Percentiles rank a stretch among this genome's conserved stretches.
phyloP scores from a whole-genome alignment of 2,329 filamentous ascomycete species.

The Lecanoromycetidae sp. region DNA sequence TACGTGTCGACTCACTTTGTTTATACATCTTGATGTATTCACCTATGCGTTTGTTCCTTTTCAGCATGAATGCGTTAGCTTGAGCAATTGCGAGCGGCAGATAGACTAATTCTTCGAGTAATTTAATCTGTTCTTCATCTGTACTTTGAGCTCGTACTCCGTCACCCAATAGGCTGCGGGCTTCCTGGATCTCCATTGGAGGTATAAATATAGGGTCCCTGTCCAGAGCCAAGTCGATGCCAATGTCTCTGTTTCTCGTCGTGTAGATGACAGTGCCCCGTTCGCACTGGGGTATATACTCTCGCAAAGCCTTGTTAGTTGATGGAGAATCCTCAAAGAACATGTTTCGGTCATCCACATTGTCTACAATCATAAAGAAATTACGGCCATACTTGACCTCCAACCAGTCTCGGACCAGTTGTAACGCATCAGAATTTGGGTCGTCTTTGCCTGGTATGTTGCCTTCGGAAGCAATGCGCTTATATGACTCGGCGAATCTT shows the following conservation, averaged over 20 bases:
- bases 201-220: slow-evolving; percentile 9
- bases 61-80: slow-evolving; percentile 15
- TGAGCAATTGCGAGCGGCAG: slow-evolving; percentile 15
- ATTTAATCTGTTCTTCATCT: slow-evolving; percentile 9
- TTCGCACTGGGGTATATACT: slow-evolving; percentile 10
- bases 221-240: slow-evolving; percentile 9
- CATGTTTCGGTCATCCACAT: slow-evolving; percentile 10
- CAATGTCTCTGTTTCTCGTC: slow-evolving; percentile 15
- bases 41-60: slow-evolving; percentile 4
- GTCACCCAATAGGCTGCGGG: slow-evolving; percentile 4
- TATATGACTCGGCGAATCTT: slow-evolving; percentile 4
- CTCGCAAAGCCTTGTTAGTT: slow-evolving; percentile 3
- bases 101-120: slow-evolving; percentile 12
- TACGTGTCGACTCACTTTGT: neutral
- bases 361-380: slow-evolving; percentile 15
- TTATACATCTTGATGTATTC: slow-evolving; percentile 9
- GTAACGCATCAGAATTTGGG: slow-evolving; percentile 1
- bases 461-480: slow-evolving; percentile 3
- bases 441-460: slow-evolving; percentile 7
- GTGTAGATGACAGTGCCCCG: slow-evolving; percentile 14
- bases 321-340: slow-evolving; percentile 4
- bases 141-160: neutral
- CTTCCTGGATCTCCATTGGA: slow-evolving; percentile 11
- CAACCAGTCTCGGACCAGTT: slow-evolving; percentile 13
- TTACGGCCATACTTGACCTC: neutral